A percentile compares a stretch with the other conserved stretches of the same genome.
Evolutionary conservation across 2,329 filamentous ascomycete genomes (phyloP).

Genomic region (Calonectria pauciramosa): DNA sequence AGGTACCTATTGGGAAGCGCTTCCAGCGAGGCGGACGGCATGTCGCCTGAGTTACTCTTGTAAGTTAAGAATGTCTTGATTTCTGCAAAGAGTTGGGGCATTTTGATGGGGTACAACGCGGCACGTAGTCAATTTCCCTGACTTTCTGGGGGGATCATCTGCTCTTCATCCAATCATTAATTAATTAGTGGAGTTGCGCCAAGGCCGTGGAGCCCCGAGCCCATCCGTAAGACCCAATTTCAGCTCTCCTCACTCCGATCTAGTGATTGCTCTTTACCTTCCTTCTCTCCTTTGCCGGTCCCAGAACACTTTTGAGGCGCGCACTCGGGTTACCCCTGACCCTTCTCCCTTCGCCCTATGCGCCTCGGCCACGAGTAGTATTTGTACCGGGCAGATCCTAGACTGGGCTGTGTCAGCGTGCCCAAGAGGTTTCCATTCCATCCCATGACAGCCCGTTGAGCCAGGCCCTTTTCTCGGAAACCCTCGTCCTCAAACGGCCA

Average conservation of each 20-base stretch:
- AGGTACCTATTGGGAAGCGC: background rate
- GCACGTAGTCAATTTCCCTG: slow-evolving; percentile 16
- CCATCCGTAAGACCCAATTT: slow-evolving; percentile 28
- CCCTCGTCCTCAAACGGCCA: slow-evolving; percentile 40
- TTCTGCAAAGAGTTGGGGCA: background rate
- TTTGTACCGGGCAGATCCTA: background rate
- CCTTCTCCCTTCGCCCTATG: background rate
- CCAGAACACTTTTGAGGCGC: background rate
- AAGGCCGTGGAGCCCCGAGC: slow-evolving; percentile 14
- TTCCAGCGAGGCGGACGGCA: background rate
- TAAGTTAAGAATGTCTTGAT: slow-evolving; percentile 11
- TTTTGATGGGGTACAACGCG: slow-evolving; percentile 3
- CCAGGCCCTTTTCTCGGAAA: slow-evolving; percentile 34
- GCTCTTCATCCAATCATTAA: slow-evolving; percentile 18
- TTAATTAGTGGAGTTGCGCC: slow-evolving; percentile 22
- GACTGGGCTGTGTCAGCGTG: background rate
- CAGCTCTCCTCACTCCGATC: slow-evolving; percentile 19
- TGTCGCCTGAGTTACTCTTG: slow-evolving; percentile 1
- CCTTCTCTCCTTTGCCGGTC: slow-evolving; percentile 13
- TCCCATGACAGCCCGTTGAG: slow-evolving; percentile 12
- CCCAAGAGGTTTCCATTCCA: background rate
- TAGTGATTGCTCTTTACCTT: slow-evolving; percentile 3
- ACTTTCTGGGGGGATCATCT: slow-evolving; percentile 15
- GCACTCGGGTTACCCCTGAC: background rate
- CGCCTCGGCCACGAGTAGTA: background rate